Conservation (phyloP, 2,329 filamentous ascomycete genomes). For the Pezicula carpinea region DNA sequence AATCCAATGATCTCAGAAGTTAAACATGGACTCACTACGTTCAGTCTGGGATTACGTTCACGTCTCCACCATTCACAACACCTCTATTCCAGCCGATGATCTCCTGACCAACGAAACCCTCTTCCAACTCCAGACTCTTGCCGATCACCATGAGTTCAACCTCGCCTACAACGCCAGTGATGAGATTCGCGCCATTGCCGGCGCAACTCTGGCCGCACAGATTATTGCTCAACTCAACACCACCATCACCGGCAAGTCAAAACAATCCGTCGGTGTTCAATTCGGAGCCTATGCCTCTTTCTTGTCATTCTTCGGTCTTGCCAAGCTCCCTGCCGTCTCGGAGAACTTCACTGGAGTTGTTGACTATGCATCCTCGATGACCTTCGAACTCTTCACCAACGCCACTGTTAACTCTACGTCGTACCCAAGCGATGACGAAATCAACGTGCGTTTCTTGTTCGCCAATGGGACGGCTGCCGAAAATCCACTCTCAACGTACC, state of each 20-base stretch:
- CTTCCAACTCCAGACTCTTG: slow-evolving; percentile 64
- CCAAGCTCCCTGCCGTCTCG: slow-evolving; percentile 45
- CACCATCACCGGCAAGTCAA: slow-evolving; percentile 42
- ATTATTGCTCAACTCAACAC: slow-evolving; percentile 48
- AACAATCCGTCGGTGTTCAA: slow-evolving; percentile 44
- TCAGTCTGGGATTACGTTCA: slow-evolving; percentile 57
- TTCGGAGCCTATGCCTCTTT: slow-evolving; percentile 60
- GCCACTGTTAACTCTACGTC: slow-evolving; percentile 36
- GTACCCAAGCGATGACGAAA: slow-evolving; percentile 46
- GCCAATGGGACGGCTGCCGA: slow-evolving; percentile 49
- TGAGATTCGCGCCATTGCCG: slow-evolving; percentile 53
- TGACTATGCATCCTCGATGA: slow-evolving; percentile 80
- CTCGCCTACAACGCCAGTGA: slow-evolving; percentile 79
- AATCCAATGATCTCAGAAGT: not conserved
- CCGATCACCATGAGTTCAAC: slow-evolving; percentile 75
- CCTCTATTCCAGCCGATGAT: slow-evolving; percentile 50
- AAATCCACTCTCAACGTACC: slow-evolving; percentile 40
- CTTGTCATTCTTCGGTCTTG: slow-evolving; percentile 58
- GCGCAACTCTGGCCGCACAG: slow-evolving; percentile 52
- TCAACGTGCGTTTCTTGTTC: slow-evolving; percentile 58
- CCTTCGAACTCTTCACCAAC: slow-evolving; percentile 66
- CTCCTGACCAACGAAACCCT: slow-evolving; percentile 58
- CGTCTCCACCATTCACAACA: slow-evolving; percentile 56
- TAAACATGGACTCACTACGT: slow-evolving; percentile 9
- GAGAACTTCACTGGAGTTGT: slow-evolving; percentile 69